phyloP scores from a whole-genome alignment of 148 eudicot species.

The Agrostemma githago region DNA sequence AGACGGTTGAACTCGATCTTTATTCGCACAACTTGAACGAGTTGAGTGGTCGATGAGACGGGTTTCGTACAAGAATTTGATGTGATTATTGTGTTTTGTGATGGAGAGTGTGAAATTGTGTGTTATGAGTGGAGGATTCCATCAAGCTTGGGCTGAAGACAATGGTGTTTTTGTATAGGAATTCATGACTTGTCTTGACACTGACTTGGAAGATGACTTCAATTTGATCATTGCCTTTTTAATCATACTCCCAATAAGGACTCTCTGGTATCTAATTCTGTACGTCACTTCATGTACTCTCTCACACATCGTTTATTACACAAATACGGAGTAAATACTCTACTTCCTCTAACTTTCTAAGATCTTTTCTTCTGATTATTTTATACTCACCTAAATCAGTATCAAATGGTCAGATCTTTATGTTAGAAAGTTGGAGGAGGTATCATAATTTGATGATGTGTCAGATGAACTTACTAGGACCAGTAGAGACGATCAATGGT shows the following conservation, averaged over 20 bases:
- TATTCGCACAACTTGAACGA: not conserved
- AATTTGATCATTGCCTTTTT: not conserved
- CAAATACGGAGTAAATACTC: not conserved
- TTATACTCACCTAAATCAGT: too few relatives aligned
- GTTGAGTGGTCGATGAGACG: too few relatives aligned
- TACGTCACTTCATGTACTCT: too few relatives aligned
- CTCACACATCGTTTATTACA: too few relatives aligned
- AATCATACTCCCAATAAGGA: not conserved
- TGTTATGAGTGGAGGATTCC: not conserved
- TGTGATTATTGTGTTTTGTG: too few relatives aligned
- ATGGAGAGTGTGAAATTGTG: too few relatives aligned
- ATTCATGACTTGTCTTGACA: not conserved
- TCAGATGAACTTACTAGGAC: too few relatives aligned
- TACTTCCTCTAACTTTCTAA: not conserved
- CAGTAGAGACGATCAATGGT: too few relatives aligned
- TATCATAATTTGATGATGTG: too few relatives aligned
- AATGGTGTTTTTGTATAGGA: not conserved
- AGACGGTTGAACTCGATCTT: not conserved
- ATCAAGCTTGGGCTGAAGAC: not conserved
- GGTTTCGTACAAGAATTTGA: not conserved
- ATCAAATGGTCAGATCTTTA: too few relatives aligned
- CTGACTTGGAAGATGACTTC: conserved; percentile 1
- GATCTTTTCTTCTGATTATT: not conserved
- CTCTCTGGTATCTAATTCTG: too few relatives aligned
- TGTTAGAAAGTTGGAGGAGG: too few relatives aligned